These are phyloP conservation scores for Entoloma clypeatum DNA, from an alignment of 1,284 basidiomycete genomes.

Conservation along the genomic window DNA sequence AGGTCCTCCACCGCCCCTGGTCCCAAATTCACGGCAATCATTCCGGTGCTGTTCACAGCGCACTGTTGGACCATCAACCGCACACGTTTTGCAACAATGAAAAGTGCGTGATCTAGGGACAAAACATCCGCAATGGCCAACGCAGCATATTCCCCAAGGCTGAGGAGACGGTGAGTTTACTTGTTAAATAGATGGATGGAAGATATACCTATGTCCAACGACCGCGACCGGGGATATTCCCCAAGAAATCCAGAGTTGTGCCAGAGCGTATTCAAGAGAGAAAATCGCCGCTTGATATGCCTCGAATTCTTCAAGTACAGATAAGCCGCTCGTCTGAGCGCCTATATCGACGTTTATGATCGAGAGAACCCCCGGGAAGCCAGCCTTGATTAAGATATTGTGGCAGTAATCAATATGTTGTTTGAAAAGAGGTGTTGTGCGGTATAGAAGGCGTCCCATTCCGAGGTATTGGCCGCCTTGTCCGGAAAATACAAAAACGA, in stretches of 20 bases:
- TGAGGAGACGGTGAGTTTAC: slow-evolving; percentile 23
- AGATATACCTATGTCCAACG: slow-evolving; percentile 61
- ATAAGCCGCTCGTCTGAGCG: slow-evolving; percentile 19
- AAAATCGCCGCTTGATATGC: slow-evolving; percentile 54
- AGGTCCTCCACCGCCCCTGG: slow-evolving; percentile 32
- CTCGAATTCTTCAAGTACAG: slow-evolving; percentile 35
- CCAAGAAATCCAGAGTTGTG: slow-evolving; percentile 61
- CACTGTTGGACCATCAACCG: slow-evolving; percentile 52
- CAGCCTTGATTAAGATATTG: slow-evolving; percentile 40
- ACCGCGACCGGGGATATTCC: slow-evolving; percentile 54
- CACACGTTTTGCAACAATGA: slow-evolving; percentile 55
- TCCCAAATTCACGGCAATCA: slow-evolving; percentile 52
- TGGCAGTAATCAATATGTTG: slow-evolving; percentile 55
- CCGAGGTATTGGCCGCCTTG: slow-evolving; percentile 65
- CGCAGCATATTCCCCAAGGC: slow-evolving; percentile 70
- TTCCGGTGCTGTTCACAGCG: slow-evolving; percentile 42
- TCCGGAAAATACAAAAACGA: slow-evolving; percentile 67
- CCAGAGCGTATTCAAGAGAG: slow-evolving; percentile 57
- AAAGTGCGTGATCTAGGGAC: slow-evolving; percentile 49
- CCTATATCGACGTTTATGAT: slow-evolving; percentile 41
- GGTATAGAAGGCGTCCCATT: slow-evolving; percentile 59
- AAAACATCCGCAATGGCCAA: slow-evolving; percentile 56
- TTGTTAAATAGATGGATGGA: slow-evolving; percentile 10
- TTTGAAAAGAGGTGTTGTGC: slow-evolving; percentile 42
- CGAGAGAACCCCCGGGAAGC: slow-evolving; percentile 47